Evolutionary conservation across 352 stramenopile species (phyloP).

Genomic region (Phytophthora pseudosyringae): DNA sequence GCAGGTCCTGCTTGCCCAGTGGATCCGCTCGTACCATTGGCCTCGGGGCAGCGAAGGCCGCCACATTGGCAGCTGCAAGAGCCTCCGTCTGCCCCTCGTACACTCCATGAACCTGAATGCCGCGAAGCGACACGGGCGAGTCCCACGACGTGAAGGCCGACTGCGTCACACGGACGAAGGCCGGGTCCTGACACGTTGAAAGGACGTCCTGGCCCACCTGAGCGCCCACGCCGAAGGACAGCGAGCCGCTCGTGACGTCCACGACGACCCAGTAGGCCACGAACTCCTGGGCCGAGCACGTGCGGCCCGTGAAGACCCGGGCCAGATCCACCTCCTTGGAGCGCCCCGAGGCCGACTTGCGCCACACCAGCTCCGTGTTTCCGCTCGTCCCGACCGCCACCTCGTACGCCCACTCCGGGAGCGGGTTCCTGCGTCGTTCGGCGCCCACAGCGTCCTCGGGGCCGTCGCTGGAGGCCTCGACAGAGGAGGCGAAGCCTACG

Average conservation of each 20-base stretch:
- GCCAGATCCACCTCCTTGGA: constrained; percentile 59
- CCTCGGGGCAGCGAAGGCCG: constrained; percentile 45
- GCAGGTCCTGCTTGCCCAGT: constrained; percentile 57
- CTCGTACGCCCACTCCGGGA: constrained; percentile 66
- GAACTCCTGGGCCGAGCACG: constrained; percentile 63
- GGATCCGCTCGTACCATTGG: constrained; percentile 73
- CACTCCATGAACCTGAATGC: constrained; percentile 50
- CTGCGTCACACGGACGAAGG: constrained; percentile 47
- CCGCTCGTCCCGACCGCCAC: constrained; percentile 69
- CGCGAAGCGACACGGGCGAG: constrained; percentile 52
- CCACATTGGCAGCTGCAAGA: constrained; percentile 42
- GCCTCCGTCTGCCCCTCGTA: constrained; percentile 35
- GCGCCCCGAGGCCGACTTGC: constrained; percentile 51
- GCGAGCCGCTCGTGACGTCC: constrained; percentile 30
- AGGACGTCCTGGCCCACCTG: constrained; percentile 66
- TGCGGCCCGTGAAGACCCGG: constrained; percentile 72
- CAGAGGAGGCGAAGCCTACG: constrained; percentile 61
- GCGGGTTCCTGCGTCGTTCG: constrained; percentile 11
- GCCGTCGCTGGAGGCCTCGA: constrained; percentile 13
- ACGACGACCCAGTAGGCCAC: constrained; percentile 79
- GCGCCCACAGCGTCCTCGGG: constrained; percentile 7
- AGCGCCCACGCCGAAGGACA: constrained; percentile 60
- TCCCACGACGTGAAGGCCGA: constrained; percentile 77
- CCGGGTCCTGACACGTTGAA: constrained; percentile 50
- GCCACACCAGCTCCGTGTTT: constrained; percentile 79